Evolutionary conservation across 108 stramenopile genomes (phyloP).

Genomic region (Discostella stelligeroides): DNA sequence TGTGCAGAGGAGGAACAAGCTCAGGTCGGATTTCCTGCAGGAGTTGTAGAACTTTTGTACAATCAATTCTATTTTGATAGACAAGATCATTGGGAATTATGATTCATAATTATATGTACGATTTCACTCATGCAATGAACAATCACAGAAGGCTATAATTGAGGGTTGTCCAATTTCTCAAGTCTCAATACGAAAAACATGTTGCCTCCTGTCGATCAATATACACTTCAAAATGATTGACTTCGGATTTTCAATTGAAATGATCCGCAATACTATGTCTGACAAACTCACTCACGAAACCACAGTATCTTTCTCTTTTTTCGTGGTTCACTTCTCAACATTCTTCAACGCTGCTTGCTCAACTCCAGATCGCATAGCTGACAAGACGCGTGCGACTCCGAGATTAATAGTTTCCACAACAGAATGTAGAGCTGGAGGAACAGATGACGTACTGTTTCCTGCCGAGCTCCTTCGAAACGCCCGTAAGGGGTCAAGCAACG

Average conservation of each 20-base stretch:
- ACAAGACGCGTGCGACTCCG: constrained; percentile 22
- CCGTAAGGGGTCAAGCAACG: constrained; percentile 28
- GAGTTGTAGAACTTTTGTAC: not conserved
- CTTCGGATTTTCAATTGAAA: not conserved
- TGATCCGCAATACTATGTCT: too few relatives aligned
- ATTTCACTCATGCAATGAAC: too few relatives aligned
- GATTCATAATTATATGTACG: too few relatives aligned
- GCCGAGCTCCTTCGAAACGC: constrained; percentile 6
- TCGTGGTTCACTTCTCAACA: not conserved
- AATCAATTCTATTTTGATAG: not conserved
- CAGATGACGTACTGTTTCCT: not conserved
- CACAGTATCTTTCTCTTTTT: not conserved
- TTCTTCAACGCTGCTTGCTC: not conserved
- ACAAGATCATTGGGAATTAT: not conserved
- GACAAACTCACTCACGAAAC: constrained; percentile 1
- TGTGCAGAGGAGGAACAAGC: constrained; percentile 31
- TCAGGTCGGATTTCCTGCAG: constrained; percentile 19
- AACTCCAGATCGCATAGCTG: constrained; percentile 35
- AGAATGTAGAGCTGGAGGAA: constrained; percentile 19
- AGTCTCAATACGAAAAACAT: too few relatives aligned
- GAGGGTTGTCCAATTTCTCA: constrained; percentile 12
- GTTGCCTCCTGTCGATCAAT: constrained; percentile 5
- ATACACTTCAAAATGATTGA: constrained; percentile 2
- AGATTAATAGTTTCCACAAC: constrained; percentile 31
- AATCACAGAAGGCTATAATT: not conserved